Percentiles rank a stretch among this genome's conserved stretches.
Evolutionary conservation across 768 basidiomycete species (phyloP).

Genomic region (Mycena floridula): DNA sequence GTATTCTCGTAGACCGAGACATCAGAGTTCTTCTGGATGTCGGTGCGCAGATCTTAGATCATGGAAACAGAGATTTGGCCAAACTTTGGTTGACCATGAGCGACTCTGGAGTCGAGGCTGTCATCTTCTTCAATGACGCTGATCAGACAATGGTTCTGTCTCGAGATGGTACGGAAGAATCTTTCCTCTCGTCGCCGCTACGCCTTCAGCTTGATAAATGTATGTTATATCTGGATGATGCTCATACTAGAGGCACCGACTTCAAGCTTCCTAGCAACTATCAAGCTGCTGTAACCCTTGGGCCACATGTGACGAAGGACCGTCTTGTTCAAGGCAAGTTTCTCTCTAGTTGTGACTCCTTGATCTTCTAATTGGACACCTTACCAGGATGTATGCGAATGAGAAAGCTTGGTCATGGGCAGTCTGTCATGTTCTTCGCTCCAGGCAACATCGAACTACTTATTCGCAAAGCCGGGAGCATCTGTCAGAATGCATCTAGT

Average conservation of each 20-base stretch:
- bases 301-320: slow-evolving; percentile 46
- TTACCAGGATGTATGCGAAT: slow-evolving; percentile 50
- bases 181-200: slow-evolving; percentile 31
- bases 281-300: slow-evolving; percentile 42
- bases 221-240: slow-evolving; percentile 47
- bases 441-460: slow-evolving; percentile 30
- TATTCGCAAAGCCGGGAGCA: slow-evolving; percentile 27
- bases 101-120: slow-evolving; percentile 25
- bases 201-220: slow-evolving; percentile 28
- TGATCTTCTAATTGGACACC: slow-evolving; percentile 4
- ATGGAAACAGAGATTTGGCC: slow-evolving; percentile 35
- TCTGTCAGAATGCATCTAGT: too few species aligned
- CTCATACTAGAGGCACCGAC: slow-evolving; percentile 48
- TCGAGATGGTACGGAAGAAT: slow-evolving; percentile 27
- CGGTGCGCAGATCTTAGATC: slow-evolving; percentile 51
- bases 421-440: slow-evolving; percentile 42
- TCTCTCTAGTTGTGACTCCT: not conserved
- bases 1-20: slow-evolving; percentile 24
- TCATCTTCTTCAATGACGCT: slow-evolving; percentile 33
- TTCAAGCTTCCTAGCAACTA: slow-evolving; percentile 38
- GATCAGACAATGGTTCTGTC: slow-evolving; percentile 30
- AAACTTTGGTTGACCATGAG: slow-evolving; percentile 30
- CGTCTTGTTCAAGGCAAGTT: slow-evolving; percentile 18
- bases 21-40: slow-evolving; percentile 48
- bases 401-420: slow-evolving; percentile 40